A percentile compares a stretch with the other conserved stretches of the same genome.
Evolutionary conservation across 78 protist species (phyloP).

Genomic region (Dictyostelium capitatum): DNA sequence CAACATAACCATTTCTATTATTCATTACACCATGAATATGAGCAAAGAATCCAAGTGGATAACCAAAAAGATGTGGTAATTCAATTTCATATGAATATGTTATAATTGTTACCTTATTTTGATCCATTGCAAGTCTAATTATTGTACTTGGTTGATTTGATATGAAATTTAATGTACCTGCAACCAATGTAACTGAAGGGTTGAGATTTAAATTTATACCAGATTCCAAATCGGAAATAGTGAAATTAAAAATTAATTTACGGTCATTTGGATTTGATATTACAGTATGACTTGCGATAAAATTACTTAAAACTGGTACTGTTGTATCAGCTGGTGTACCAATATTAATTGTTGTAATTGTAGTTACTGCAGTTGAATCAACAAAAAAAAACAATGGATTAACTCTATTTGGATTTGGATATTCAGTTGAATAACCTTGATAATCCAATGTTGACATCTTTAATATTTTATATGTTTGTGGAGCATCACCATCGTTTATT

Average conservation of each 20-base stretch:
- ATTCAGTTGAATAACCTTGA: neutral
- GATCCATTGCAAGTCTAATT: too few relatives aligned
- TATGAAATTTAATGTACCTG: neutral
- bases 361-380: neutral
- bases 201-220: too few relatives aligned
- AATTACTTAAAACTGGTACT: neutral
- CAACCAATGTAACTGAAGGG: neutral
- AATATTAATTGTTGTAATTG: neutral
- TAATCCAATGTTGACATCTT: neutral
- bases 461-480: neutral
- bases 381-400: neutral
- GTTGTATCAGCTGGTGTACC: neutral
- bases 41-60: too few relatives aligned
- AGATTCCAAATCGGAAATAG: neutral
- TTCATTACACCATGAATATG: too few relatives aligned
- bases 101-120: too few relatives aligned
- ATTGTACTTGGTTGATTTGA: neutral
- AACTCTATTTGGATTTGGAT: neutral
- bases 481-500: neutral
- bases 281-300: neutral
- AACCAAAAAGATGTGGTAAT: too few relatives aligned
- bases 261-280: neutral
- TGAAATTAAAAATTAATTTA: neutral
- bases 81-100: too few relatives aligned
- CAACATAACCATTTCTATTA: too few relatives aligned